Percentiles rank a stretch among this genome's conserved stretches.
These are phyloP conservation scores for Pythium rishiriense DNA, from an alignment of 352 stramenopile species.

Conservation along the genomic window DNA sequence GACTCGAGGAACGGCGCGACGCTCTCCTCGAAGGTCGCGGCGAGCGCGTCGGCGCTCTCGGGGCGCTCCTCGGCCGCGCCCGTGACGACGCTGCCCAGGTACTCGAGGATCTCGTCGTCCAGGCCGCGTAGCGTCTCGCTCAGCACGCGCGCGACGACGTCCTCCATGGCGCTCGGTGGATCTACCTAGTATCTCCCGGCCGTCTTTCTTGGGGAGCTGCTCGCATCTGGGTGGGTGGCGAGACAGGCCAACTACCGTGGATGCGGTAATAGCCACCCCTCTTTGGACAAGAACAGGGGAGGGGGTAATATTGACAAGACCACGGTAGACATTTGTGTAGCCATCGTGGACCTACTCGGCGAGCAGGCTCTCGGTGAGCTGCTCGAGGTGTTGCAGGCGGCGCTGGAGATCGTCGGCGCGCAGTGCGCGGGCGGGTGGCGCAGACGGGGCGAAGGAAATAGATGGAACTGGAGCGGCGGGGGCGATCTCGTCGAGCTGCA, in stretches of 20 bases:
- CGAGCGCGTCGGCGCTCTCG: constrained; percentile 36
- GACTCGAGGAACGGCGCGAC: constrained; percentile 77
- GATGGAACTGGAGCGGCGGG: neutral
- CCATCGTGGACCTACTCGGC: constrained; percentile 35
- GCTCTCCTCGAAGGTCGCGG: constrained; percentile 46
- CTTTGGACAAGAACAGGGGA: neutral
- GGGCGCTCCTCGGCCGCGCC: constrained; percentile 48
- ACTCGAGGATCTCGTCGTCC: constrained; percentile 74
- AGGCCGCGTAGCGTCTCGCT: constrained; percentile 49
- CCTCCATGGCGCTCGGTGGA: constrained; percentile 36
- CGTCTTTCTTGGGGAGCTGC: neutral
- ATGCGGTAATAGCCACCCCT: neutral
- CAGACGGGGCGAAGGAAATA: neutral
- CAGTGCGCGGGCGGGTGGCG: neutral
- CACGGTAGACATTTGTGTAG: neutral
- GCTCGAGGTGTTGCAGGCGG: constrained; percentile 54
- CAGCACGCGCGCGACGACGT: constrained; percentile 48
- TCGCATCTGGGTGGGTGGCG: neutral
- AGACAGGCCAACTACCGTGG: neutral
- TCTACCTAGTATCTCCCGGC: neutral
- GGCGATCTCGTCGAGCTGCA: constrained; percentile 18
- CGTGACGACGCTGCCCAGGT: constrained; percentile 58
- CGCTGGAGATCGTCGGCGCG: constrained; percentile 14
- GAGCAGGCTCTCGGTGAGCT: constrained; percentile 56
- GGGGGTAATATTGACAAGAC: neutral